Conservation (phyloP, 1,284 basidiomycete genomes). For the Leccinum subspadiceum region DNA sequence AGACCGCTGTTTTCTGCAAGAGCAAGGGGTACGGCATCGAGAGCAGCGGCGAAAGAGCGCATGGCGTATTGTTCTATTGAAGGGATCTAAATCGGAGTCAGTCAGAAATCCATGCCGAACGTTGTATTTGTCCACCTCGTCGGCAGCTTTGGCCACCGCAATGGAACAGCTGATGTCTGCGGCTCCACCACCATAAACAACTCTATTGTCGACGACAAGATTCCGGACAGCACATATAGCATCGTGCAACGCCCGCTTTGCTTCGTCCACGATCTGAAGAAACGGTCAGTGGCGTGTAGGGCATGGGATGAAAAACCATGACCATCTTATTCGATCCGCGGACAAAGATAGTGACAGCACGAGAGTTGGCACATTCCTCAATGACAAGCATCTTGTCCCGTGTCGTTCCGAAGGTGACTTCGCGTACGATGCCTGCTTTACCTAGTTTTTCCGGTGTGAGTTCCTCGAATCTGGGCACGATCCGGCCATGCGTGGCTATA, state of each 20-base stretch:
- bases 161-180: conserved; percentile 96
- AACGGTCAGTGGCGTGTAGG: background rate
- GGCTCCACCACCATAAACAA: conserved; percentile 97
- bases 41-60: conserved; percentile 93
- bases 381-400: conserved; percentile 99
- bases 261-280: conserved; percentile 93
- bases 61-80: conserved; percentile 99
- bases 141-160: conserved; percentile 91
- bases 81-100: conserved; percentile 61
- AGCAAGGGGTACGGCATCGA: conserved; percentile 92
- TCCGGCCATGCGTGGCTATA: conserved; percentile 97
- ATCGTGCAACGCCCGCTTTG: conserved; percentile 96
- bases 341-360: conserved; percentile 97
- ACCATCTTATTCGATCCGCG: conserved; percentile 99
- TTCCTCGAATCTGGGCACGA: conserved; percentile 98
- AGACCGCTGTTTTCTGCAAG: conserved; percentile 97
- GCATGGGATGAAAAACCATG: conserved; percentile 18
- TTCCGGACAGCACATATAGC: conserved; percentile 98
- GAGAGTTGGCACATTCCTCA: conserved; percentile 96
- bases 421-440: conserved; percentile 88
- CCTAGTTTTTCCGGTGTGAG: conserved; percentile 90
- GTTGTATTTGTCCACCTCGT: conserved; percentile 62
- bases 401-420: conserved; percentile 95
- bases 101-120: background rate
- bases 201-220: conserved; percentile 91